phyloP scores from a whole-genome alignment of 2,329 filamentous ascomycete genomes.

The Penicillium sumatraense region DNA sequence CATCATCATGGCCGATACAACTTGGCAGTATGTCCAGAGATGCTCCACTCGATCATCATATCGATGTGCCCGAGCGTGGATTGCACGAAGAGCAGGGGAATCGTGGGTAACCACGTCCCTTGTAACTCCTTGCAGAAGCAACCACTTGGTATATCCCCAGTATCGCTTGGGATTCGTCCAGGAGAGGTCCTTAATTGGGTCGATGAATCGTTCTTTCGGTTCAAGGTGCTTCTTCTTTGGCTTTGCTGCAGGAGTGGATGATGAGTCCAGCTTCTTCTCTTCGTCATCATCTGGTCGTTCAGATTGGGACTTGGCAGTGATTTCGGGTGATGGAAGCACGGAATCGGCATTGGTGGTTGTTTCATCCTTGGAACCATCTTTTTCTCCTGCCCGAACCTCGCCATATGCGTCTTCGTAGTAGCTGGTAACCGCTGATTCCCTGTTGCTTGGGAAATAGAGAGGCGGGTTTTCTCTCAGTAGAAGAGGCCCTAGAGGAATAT shows the following conservation, averaged over 20 bases:
- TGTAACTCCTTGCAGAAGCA: conserved; percentile 50
- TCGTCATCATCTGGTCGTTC: not conserved
- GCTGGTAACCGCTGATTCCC: conserved; percentile 41
- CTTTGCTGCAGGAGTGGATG: not conserved
- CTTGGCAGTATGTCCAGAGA: conserved; percentile 51
- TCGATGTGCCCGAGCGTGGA: conserved; percentile 46
- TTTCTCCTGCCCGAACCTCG: conserved; percentile 26
- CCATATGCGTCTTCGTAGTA: conserved; percentile 45
- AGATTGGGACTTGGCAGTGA: not conserved
- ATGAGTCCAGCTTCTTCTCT: not conserved
- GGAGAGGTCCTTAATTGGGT: conserved; percentile 15
- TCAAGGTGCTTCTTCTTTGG: conserved; percentile 15
- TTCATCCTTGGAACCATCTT: not conserved
- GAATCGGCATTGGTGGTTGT: not conserved
- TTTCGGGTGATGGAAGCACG: conserved; percentile 1
- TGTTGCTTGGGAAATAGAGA: conserved; percentile 47
- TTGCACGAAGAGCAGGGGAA: conserved; percentile 39
- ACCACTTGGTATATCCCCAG: conserved; percentile 48
- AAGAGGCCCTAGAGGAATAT: conserved; percentile 46
- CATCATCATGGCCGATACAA: conserved; percentile 47
- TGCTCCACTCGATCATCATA: conserved; percentile 56
- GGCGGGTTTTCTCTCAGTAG: conserved; percentile 44
- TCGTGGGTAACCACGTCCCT: conserved; percentile 48
- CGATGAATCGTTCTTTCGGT: conserved; percentile 33
- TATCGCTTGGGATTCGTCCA: conserved; percentile 24